Base-by-base conservation (phyloP, 805 yeast genomes). In the Lachancea mirantina region DNA sequence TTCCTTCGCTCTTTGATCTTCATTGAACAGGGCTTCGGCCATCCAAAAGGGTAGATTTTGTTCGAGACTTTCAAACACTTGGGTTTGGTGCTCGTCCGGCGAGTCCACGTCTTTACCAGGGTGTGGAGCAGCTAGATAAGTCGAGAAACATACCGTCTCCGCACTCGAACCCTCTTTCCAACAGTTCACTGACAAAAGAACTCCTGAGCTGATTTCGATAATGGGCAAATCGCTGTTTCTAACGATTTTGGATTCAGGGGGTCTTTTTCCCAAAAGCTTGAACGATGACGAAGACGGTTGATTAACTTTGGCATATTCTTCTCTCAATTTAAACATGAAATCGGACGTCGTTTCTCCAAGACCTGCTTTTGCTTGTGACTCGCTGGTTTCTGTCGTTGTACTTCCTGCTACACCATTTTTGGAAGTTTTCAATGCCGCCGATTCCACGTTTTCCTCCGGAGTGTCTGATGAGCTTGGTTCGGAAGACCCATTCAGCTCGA, bases 21-120 rank as follows among this genome's bases (percentile, higher is more conserved):
- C 70, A 26, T 65, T 55, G 16, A 79, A 55, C 3, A 81, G 39
- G 4, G 70, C 65, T 16, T 69, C 64, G 1, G 76, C 75, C 6
- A 74, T 62, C 89, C 89, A 81, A 14, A 62, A 65, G 1, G 92
- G 88, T 8, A 78, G 46, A 7, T 61, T 53, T 8, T 50, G 41
- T 38, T 72, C 77, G 11, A 79, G 50, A 8, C 48, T 48, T 5
- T 53, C 58, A 13, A 43, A 56, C 8, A 49, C 31, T 16, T 46
- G 42, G n/a, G 38, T 13, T 13, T 23, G 31, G 5, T 21, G 17
- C 11, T 8, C 16, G n/a, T 31, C 27, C 8, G 28, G 20, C 10
- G 19, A n/a, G 10, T 14, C 8, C 3, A 8, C 14, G 11, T 20
- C 14, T 8, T 23, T 13, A 14, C 20, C 32, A 27, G 32, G 28